phyloP scores from a whole-genome alignment of 2,329 filamentous ascomycete species.

The Calonectria pauciramosa region DNA sequence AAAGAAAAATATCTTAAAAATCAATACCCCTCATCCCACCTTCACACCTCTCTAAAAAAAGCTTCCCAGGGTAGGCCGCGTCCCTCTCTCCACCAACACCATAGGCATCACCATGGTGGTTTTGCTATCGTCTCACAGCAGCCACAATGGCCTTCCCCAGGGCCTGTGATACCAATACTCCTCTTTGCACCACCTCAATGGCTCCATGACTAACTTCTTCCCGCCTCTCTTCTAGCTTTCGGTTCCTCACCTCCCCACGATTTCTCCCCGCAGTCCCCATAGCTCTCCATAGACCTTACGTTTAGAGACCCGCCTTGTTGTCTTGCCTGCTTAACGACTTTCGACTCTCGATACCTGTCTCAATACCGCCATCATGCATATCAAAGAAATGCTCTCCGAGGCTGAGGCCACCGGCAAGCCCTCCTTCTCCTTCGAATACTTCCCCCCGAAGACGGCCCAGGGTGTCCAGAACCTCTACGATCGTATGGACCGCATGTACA shows the following conservation, averaged over 20 bases:
- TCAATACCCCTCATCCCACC: slow-evolving; percentile 29
- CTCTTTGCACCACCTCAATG: slow-evolving; percentile 9
- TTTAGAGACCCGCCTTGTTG: slow-evolving; percentile 6
- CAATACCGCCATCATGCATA: slow-evolving; percentile 80
- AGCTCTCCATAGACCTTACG: slow-evolving; percentile 15
- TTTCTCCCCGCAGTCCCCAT: slow-evolving; percentile 20
- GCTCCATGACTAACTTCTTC: slow-evolving; percentile 6
- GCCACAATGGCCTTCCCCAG: not conserved
- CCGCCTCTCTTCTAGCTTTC: slow-evolving; percentile 1
- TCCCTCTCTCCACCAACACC: slow-evolving; percentile 14
- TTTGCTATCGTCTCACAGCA: slow-evolving; percentile 11
- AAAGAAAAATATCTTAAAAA: slow-evolving; percentile 13
- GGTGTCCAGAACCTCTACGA: slow-evolving; percentile 99
- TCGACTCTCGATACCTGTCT: not conserved
- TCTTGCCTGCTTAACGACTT: not conserved
- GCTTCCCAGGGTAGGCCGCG: slow-evolving; percentile 12
- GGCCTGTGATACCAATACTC: not conserved
- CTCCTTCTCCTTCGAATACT: slow-evolving; percentile 99
- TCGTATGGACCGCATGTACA: slow-evolving; percentile 99
- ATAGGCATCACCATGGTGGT: slow-evolving; percentile 3
- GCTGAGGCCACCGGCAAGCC: slow-evolving; percentile 83
- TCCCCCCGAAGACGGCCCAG: slow-evolving; percentile 96
- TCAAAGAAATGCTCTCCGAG: slow-evolving; percentile 90
- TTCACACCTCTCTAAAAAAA: slow-evolving; percentile 5
- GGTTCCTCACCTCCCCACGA: not conserved